These are phyloP conservation scores for Ascodesmis nigricans DNA, from an alignment of 495 filamentous ascomycete species.

Conservation along the genomic window DNA sequence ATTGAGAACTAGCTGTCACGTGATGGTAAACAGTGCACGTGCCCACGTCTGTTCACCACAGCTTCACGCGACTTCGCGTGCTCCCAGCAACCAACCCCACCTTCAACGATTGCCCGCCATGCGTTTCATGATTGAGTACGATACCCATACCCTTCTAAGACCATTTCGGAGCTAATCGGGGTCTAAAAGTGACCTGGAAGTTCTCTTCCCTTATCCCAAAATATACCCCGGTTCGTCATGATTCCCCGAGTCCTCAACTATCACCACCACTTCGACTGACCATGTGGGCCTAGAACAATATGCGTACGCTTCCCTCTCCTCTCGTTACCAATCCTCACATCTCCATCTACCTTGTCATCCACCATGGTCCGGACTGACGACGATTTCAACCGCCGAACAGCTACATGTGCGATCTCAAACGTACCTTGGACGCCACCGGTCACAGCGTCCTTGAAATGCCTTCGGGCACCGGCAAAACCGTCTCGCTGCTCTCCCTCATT, in stretches of 20 bases:
- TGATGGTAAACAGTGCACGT: no score
- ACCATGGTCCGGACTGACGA: background rate
- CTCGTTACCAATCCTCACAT: background rate
- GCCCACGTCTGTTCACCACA: no score
- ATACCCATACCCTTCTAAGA: constrained; percentile 3
- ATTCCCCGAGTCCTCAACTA: background rate
- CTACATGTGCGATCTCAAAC: constrained; percentile 98
- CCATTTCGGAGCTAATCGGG: background rate
- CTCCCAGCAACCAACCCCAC: no score
- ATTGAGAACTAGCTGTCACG: no score
- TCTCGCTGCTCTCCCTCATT: constrained; percentile 85
- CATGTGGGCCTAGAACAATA: constrained; percentile 56
- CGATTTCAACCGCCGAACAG: constrained; percentile 24
- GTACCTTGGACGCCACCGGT: constrained; percentile 74
- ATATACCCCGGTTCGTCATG: constrained; percentile 58
- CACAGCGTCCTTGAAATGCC: constrained; percentile 99
- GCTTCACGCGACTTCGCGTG: no score
- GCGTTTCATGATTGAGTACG: constrained; percentile 92
- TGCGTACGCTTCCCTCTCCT: constrained; percentile 32
- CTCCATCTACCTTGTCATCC: constrained; percentile 3
- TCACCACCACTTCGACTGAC: constrained; percentile 2
- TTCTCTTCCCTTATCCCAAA: constrained; percentile 90
- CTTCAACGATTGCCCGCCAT: no score
- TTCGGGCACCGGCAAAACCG: constrained; percentile 97
- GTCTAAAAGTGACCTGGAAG: constrained; percentile 51